Percentiles rank a stretch among this genome's conserved stretches.
Conservation (phyloP, 768 basidiomycete genomes). For the Symmetrospora coprosmae region DNA sequence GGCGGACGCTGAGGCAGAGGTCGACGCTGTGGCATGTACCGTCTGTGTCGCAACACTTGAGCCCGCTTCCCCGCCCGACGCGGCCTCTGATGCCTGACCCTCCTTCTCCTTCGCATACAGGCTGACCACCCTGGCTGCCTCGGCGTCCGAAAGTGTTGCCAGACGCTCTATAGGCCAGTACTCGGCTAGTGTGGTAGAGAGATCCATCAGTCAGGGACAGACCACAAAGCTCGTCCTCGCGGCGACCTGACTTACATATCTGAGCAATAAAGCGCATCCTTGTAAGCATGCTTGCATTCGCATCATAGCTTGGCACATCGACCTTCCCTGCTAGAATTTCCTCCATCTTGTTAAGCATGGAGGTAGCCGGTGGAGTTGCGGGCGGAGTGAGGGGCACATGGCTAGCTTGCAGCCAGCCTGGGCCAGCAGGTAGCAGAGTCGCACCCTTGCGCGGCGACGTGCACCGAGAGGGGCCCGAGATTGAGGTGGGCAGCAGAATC, state of each 20-base stretch:
- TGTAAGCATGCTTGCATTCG: slow-evolving; percentile 34
- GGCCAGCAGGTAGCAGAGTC: too few relatives aligned
- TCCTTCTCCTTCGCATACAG: not conserved
- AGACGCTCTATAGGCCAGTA: slow-evolving; percentile 79
- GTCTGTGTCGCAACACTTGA: not conserved
- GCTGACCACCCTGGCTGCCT: slow-evolving; percentile 3
- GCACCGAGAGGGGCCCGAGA: too few relatives aligned
- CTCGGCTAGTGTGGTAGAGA: slow-evolving; percentile 41
- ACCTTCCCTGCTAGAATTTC: slow-evolving; percentile 3
- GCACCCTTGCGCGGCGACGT: too few relatives aligned
- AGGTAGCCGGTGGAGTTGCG: slow-evolving; percentile 1
- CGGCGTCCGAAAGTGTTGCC: slow-evolving; percentile 45
- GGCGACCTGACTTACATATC: slow-evolving; percentile 48
- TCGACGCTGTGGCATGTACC: not conserved
- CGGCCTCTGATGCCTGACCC: too few relatives aligned
- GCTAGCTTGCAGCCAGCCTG: too few relatives aligned
- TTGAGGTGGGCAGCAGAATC: slow-evolving; percentile 23
- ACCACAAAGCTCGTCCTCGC: too few relatives aligned
- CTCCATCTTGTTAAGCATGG: slow-evolving; percentile 21
- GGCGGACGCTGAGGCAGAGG: not conserved
- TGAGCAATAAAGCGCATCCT: slow-evolving; percentile 88
- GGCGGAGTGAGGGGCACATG: slow-evolving; percentile 6
- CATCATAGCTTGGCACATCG: not conserved
- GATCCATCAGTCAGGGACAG: not conserved
- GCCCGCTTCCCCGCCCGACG: not conserved